A percentile compares a stretch with the other conserved stretches of the same genome.
Conservation (phyloP, 257 asterid genomes). For the Lantana camara region DNA sequence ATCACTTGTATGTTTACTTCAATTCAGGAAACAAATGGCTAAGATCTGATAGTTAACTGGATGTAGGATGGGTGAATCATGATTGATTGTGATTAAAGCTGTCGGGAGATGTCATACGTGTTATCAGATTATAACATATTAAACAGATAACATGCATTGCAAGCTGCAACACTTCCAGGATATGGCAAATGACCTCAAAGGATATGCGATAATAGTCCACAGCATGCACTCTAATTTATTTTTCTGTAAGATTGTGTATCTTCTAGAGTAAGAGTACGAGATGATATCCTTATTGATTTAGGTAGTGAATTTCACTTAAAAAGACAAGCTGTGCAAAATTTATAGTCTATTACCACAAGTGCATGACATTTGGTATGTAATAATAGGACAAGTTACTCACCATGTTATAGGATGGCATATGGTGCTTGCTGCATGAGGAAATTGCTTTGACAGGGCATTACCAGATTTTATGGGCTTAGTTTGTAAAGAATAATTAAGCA, state of each 20-base stretch:
- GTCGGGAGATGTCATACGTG: background rate
- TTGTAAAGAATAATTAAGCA: background rate
- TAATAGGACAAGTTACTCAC: too few species aligned
- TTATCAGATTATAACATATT: background rate
- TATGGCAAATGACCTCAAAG: background rate
- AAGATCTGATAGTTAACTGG: background rate
- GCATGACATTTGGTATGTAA: too few species aligned
- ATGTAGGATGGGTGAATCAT: background rate
- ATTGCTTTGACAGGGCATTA: constrained; percentile 6
- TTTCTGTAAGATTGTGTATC: background rate
- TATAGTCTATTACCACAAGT: too few species aligned
- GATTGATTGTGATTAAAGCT: background rate
- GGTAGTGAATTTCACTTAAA: background rate
- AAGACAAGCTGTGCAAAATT: background rate
- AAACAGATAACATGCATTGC: background rate
- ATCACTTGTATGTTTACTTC: background rate
- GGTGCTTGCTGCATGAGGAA: background rate
- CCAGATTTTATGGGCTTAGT: constrained; percentile 5
- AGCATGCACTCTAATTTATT: background rate
- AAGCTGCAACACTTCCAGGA: background rate
- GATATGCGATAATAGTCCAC: background rate
- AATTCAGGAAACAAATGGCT: background rate
- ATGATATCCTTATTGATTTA: background rate
- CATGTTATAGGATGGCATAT: background rate
- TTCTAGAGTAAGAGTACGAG: background rate